phyloP scores from a whole-genome alignment of 1,284 basidiomycete genomes.

The Puccinia triticina region DNA sequence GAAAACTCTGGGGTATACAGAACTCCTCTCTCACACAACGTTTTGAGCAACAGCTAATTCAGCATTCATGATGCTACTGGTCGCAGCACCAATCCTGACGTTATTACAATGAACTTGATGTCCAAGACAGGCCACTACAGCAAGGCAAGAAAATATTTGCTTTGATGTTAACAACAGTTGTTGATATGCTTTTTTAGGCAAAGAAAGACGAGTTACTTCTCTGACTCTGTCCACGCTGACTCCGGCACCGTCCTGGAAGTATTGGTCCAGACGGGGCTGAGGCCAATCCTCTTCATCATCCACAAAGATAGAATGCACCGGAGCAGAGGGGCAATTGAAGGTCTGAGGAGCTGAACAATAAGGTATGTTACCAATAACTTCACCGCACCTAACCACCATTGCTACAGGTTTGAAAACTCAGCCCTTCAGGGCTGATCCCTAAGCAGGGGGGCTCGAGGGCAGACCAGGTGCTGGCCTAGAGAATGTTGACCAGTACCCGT shows the following conservation, averaged over 20 bases:
- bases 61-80: conserved; percentile 95
- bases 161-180: background rate
- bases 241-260: conserved; percentile 87
- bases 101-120: conserved; percentile 98
- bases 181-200: conserved; percentile 1
- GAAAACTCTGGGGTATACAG: no score
- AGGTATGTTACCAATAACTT: no score
- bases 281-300: conserved; percentile 92
- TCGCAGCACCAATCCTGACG: conserved; percentile 93
- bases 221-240: conserved; percentile 89
- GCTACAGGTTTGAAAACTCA: no score
- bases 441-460: no score
- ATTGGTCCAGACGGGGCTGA: conserved; percentile 88
- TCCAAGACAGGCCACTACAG: conserved; percentile 14
- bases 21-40: conserved; percentile 61
- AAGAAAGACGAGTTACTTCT: conserved; percentile 66
- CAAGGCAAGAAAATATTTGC: background rate
- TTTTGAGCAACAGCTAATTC: conserved; percentile 89
- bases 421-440: no score
- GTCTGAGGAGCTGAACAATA: conserved; percentile 79
- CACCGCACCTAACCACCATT: no score
- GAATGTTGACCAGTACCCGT: no score
- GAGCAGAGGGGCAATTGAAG: conserved; percentile 83
- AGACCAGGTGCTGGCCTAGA: no score
- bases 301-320: conserved; percentile 81